Base-by-base conservation (phyloP, 140 eudicot genomes). In the Anethum foeniculum region DNA sequence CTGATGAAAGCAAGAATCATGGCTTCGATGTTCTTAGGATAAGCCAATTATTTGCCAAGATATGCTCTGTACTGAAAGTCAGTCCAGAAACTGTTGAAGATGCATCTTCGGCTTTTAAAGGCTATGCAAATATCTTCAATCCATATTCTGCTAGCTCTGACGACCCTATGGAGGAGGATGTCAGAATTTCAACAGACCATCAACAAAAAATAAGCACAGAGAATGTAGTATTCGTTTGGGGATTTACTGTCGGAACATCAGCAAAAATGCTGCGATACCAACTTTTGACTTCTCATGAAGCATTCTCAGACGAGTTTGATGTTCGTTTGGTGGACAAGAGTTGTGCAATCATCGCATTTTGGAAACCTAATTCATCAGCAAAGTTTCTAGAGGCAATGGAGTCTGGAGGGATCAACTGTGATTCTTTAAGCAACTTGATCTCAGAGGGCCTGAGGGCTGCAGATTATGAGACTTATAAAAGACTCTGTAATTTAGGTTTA, bases 171-270 rank as follows among this genome's bases (percentile, higher is more conserved):
- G 79, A 86, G 27, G 92, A 86, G n/a, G 91, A 89, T 82, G 86
- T 89, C 84, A 83, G 87, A 62, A 6, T 88, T 75, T 90, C 89
- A 89, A 85, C 89, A 34, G 69, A 86, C 81, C 88, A 85, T 76
- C 83, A 77, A 32, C 87, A 76, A 71, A 89, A 83, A 77, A 83
- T 90, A 52, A 86, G 87, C 80, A 84, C 81, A 19, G 75, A 86
- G 52, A 83, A 88, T 80, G 62, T 95, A 67, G 93, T 90, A 47
- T 95, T 95, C 86, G 54, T 95, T 58, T 95, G 99, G 99, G 99
- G 99, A 38, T 95, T 95, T 75, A 79, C 82, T 77, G 43, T 82
- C 23, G 96, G 96, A 54, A 77, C 71, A 60, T 89, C 99, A n/a
- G 89, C 91, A 4, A 84, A 80, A 76, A 86, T 71, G 78, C 86